Evolutionary conservation across 495 filamentous ascomycete species (phyloP).

Genomic region (Cenococcum geophilum): DNA sequence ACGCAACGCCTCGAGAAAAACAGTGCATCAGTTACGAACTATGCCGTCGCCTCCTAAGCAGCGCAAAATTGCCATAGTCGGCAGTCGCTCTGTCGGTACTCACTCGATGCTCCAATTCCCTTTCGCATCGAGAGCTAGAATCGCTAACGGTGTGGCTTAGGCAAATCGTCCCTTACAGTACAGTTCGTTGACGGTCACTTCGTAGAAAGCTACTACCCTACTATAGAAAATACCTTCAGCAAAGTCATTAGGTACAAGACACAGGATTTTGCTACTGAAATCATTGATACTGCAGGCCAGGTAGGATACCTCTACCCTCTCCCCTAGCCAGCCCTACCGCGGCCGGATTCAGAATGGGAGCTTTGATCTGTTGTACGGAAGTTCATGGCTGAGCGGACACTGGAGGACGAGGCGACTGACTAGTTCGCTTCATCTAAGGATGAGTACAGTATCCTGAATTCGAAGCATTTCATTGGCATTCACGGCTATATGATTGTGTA

Average conservation of each 20-base stretch:
- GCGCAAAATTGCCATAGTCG: constrained; percentile 96
- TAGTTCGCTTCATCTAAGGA: constrained; percentile 52
- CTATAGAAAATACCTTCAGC: constrained; percentile 97
- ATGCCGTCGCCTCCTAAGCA: constrained; percentile 88
- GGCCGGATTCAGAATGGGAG: too few relatives aligned
- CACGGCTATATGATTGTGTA: constrained; percentile 99
- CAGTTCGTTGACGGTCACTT: constrained; percentile 98
- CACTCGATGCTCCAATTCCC: neutral
- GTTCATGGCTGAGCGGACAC: neutral
- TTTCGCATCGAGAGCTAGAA: neutral
- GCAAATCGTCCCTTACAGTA: constrained; percentile 96
- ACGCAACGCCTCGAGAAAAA: neutral
- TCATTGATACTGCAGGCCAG: constrained; percentile 97
- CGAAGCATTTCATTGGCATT: constrained; percentile 98
- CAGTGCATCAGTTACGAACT: neutral
- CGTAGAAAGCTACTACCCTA: constrained; percentile 97
- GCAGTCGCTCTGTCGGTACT: constrained; percentile 84
- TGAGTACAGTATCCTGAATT: constrained; percentile 96
- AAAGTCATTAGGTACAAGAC: constrained; percentile 86
- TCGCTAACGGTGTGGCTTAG: constrained; percentile 43
- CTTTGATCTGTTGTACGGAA: too few relatives aligned
- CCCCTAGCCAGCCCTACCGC: too few relatives aligned
- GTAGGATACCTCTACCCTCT: constrained; percentile 42
- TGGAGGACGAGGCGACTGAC: constrained; percentile 21
- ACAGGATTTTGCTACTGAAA: constrained; percentile 93